A percentile compares a stretch with the other conserved stretches of the same genome.
These are phyloP conservation scores for Emmonsia crescens DNA, from an alignment of 2,329 filamentous ascomycete species.

Conservation along the genomic window DNA sequence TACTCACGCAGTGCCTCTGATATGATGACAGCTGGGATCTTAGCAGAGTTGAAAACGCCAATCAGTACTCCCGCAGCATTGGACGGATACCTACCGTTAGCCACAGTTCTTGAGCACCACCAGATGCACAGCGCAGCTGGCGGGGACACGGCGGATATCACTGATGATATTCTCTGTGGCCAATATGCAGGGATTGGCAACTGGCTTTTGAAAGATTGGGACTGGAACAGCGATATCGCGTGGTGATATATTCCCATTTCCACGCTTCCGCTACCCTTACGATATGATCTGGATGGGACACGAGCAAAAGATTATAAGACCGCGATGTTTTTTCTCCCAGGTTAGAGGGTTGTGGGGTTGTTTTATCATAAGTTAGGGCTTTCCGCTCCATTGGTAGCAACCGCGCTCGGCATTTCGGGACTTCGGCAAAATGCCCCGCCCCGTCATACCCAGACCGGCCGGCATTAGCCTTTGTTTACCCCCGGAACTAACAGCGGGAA, in stretches of 20 bases:
- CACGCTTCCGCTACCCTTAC: neutral
- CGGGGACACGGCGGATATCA: constrained; percentile 9
- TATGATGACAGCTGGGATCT: constrained; percentile 16
- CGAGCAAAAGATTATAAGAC: neutral
- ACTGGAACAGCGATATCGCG: constrained; percentile 16
- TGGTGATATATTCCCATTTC: constrained; percentile 4
- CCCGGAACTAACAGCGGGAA: neutral
- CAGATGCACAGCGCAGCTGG: constrained; percentile 7
- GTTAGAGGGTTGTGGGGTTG: neutral
- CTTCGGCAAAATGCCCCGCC: neutral
- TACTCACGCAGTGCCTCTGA: constrained; percentile 14
- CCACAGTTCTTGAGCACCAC: constrained; percentile 16
- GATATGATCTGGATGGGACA: neutral
- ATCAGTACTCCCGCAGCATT: constrained; percentile 10
- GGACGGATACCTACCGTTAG: constrained; percentile 18
- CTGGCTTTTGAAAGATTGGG: constrained; percentile 20
- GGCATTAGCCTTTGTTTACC: neutral
- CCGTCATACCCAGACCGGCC: too few species aligned
- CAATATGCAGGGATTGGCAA: constrained; percentile 23
- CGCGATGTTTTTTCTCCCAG: neutral
- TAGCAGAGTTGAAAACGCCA: constrained; percentile 14
- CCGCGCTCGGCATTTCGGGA: neutral
- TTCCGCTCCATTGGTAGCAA: neutral
- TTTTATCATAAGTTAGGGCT: neutral
- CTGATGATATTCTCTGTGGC: constrained; percentile 15